Evolutionary conservation across 441 rosid species (phyloP), one percentile per base, ranked within the genome.

Genomic region (Iberis amara): DNA sequence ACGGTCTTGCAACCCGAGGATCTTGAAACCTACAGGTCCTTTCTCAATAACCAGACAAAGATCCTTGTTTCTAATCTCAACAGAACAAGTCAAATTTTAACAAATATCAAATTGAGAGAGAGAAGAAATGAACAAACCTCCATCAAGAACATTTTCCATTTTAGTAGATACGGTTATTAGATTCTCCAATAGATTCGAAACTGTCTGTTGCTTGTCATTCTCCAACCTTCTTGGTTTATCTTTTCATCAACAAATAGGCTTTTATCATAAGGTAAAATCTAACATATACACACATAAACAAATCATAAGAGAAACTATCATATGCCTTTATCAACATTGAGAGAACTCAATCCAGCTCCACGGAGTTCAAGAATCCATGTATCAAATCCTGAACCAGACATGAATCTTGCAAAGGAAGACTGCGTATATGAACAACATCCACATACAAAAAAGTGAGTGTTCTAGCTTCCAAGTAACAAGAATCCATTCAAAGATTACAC

Each of bases 281-380:
- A 33, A 11, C 9, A 15, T 32, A 4, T 11, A 44, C 31, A 32
- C 30, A 26, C 30, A 31, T 3, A 31, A 51, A 1, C 12, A 23
- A 7, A 6, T n/a, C 39, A 44, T 5, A 18, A 32, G 39, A 32
- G 6, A 41, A 3, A 5, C 0, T 1, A 28, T 35, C 10, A 49
- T 49, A 46, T 7, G 10, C 8, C 12, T 39, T 52, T 40, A 56
- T 66, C 30, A 26, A 26, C 10, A 51, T n/a, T 63, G 0, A 40
- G 66, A 15, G 59, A 40, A 55, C 86, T 82, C 64, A 82, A 66
- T 5, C 89, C 89, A 14, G 83, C 81, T 52, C 85, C 85, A 49
- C 89, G 76, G 15, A 82, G 74, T 71, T 82, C 89, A 52, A 82
- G 68, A 63, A 76, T 70, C 89, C 89, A 79, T 14, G 89, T 72